Percentiles rank a stretch among this genome's conserved stretches.
These are phyloP conservation scores for Aspergillus sp. DNA, from an alignment of 2,329 filamentous ascomycete genomes.

Conservation along the genomic window DNA sequence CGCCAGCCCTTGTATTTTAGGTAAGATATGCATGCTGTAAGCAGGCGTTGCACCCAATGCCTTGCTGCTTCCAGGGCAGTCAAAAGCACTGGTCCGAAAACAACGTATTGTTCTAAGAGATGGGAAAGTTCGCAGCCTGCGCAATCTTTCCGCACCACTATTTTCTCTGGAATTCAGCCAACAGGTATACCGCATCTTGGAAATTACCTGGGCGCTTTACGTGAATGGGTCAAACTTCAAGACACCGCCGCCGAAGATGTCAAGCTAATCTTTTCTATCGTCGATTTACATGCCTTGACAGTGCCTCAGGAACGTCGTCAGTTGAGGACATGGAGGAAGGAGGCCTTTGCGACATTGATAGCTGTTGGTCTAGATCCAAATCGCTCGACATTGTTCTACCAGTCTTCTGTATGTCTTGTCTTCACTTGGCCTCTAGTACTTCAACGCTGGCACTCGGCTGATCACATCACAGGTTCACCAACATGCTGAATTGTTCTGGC, in stretches of 20 bases:
- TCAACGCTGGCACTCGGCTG: background rate
- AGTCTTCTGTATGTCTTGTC: conserved; percentile 66
- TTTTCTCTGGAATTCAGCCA: conserved; percentile 97
- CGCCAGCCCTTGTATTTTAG: background rate
- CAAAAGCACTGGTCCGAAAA: background rate
- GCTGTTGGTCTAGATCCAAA: conserved; percentile 82
- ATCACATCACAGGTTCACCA: conserved; percentile 63
- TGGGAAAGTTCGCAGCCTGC: conserved; percentile 19
- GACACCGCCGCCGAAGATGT: conserved; percentile 61
- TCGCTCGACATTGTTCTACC: conserved; percentile 79
- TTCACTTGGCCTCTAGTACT: too few species aligned
- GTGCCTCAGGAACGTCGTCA: conserved; percentile 67
- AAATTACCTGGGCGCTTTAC: conserved; percentile 90
- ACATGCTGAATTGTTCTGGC: conserved; percentile 95
- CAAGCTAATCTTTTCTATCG: conserved; percentile 80
- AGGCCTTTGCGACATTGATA: conserved; percentile 78
- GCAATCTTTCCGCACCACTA: conserved; percentile 42
- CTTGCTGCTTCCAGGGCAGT: background rate
- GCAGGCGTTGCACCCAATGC: background rate
- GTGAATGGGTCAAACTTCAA: conserved; percentile 84
- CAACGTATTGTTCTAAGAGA: conserved; percentile 6
- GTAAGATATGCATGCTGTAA: conserved; percentile 4
- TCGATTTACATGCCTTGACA: conserved; percentile 94
- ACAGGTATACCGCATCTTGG: conserved; percentile 93
- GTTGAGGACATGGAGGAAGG: conserved; percentile 68